phyloP scores from a whole-genome alignment of 495 filamentous ascomycete genomes.

The Hyaloscypha bicolor region DNA sequence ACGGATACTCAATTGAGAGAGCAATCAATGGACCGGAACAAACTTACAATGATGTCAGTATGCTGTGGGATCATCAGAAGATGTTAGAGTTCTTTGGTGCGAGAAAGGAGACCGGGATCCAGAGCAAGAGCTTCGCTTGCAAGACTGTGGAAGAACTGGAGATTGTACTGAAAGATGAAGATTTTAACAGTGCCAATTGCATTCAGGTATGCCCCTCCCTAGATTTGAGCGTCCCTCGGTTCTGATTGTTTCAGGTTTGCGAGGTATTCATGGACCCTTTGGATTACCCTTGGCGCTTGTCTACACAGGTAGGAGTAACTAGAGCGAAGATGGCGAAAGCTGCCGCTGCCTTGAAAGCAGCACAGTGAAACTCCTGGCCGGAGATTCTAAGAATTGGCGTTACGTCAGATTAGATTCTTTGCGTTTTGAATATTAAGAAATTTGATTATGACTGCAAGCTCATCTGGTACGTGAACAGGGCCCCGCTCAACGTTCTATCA shows the following conservation, averaged over 20 bases:
- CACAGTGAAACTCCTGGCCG: not conserved
- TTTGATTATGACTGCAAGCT: not conserved
- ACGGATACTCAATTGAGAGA: conserved; percentile 56
- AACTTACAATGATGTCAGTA: conserved; percentile 51
- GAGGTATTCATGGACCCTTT: not conserved
- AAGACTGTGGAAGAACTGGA: conserved; percentile 42
- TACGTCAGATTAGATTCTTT: not conserved
- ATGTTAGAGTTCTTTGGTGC: conserved; percentile 41
- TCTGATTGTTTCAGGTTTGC: not conserved
- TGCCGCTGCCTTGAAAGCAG: not conserved
- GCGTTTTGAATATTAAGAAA: not conserved
- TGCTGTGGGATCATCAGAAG: conserved; percentile 45
- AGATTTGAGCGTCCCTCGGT: not conserved
- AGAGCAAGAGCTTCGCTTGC: conserved; percentile 36
- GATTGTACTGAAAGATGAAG: conserved; percentile 37
- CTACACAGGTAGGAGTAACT: not conserved
- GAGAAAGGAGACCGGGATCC: conserved; percentile 18
- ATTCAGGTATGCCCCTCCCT: conserved; percentile 36
- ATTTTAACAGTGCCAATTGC: conserved; percentile 40
- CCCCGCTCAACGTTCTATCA: too few species aligned
- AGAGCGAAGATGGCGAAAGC: not conserved
- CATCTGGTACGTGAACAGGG: not conserved
- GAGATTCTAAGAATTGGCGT: not conserved
- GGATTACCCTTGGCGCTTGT: not conserved
- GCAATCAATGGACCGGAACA: conserved; percentile 49